Evolutionary conservation across 495 filamentous ascomycete species (phyloP), one percentile per base, ranked within the genome.

Genomic region (Tuber microsphaerosporum): DNA sequence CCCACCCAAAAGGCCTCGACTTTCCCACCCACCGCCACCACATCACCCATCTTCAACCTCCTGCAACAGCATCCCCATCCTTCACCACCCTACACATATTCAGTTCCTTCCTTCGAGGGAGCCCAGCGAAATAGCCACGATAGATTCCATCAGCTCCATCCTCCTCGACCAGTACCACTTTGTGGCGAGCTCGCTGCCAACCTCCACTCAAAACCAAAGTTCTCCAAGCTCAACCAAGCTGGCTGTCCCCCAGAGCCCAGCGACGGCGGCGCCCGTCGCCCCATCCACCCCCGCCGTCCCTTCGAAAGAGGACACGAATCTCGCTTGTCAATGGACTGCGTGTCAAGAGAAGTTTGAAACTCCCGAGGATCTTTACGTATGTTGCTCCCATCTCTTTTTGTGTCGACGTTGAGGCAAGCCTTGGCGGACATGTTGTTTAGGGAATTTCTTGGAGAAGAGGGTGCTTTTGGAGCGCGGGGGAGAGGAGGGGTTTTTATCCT

Each of bases 281-380:
- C 79, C 80, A 2, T 86, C 87, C 37, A 85, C 87, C 68, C 84
- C 86, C 9, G 84, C 86, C 61, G 84, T 85, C 31, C 77, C 84
- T 74, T 73, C 83, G 78, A 80, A 85, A 81, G 51, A 82, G 83
- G 88, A 89, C 72, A 90, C 93, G 80, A 89, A 90, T 76, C 87
- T 96, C 37, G 84, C 88, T 9, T 99, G 94, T 83, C 91, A 94
- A 84, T 99, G 94, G 94, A 87, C 89, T 61, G 89, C 89, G 73
- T 99, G 94, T 82, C 87, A 88, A 74, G 93, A 99, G 83, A 90
- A 92, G 77, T 94, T 91, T 81, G 85, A 88, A 68, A 90, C 90
- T 19, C 89, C 94, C 26, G 94, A 97, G 82, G 84, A 88, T 73
- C 92, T 99, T 80, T 99, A 97, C 84, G 94, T 98, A 89, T 87